Evolutionary conservation across 208 protist genomes (phyloP).

Genomic region (Acanthamoeba royreba): DNA sequence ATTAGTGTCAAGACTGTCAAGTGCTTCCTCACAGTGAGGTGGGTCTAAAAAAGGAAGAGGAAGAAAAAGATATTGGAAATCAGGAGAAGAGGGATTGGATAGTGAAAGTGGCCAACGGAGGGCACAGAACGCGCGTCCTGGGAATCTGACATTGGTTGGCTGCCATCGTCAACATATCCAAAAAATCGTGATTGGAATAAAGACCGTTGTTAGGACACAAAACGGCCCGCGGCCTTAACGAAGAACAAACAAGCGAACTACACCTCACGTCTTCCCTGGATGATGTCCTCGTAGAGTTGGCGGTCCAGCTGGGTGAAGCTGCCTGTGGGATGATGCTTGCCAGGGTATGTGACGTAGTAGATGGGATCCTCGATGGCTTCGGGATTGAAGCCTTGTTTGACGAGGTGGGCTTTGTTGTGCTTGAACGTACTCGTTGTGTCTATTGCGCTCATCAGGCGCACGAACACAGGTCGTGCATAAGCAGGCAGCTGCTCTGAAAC

Average conservation of each 20-base stretch:
- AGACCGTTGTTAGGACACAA: no score
- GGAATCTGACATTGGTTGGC: no score
- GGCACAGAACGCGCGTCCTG: no score
- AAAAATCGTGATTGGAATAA: no score
- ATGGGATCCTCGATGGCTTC: background rate
- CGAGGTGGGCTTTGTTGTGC: conserved; percentile 59
- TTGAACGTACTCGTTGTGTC: conserved; percentile 73
- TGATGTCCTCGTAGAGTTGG: background rate
- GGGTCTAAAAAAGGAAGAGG: no score
- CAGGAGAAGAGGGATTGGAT: no score
- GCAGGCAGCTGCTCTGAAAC: conserved; percentile 40
- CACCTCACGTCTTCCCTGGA: background rate
- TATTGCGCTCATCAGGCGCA: conserved; percentile 39
- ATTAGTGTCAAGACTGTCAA: no score
- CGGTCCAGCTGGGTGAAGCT: background rate
- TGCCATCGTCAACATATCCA: no score
- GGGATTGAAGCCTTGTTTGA: conserved; percentile 55
- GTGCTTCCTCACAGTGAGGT: no score
- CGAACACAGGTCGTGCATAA: conserved; percentile 58
- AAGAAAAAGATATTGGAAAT: no score
- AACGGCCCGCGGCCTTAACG: no score
- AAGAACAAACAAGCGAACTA: background rate
- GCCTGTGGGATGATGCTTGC: background rate
- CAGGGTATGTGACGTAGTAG: background rate
- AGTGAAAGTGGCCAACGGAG: no score